Percentiles rank a stretch among this genome's conserved stretches.
Evolutionary conservation across 257 asterid genomes (phyloP).

Genomic region (Lantana camara): DNA sequence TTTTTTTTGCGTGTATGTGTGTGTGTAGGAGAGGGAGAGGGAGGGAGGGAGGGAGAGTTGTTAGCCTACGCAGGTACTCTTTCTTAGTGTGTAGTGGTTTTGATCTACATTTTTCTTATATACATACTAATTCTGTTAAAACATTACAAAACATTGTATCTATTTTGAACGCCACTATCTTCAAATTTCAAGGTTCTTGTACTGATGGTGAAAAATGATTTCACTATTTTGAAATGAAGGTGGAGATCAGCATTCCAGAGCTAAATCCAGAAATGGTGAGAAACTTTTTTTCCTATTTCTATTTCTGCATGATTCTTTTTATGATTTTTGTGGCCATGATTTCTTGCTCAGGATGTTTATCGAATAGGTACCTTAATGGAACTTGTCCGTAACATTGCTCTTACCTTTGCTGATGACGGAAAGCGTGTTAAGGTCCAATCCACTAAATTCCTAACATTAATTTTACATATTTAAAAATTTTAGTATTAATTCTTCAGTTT

Average conservation of each 20-base stretch:
- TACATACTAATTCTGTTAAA: not conserved
- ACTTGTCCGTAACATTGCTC: constrained; percentile 84
- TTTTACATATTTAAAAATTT: not conserved
- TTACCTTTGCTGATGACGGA: constrained; percentile 94
- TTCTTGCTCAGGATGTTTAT: constrained; percentile 90
- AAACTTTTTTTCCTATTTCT: not conserved
- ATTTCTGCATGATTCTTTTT: constrained; percentile 9
- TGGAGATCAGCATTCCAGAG: constrained; percentile 93
- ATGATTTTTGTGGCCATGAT: constrained; percentile 34
- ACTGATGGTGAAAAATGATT: constrained; percentile 24
- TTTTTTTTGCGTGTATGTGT: not conserved
- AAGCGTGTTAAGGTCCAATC: constrained; percentile 77
- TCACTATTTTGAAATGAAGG: constrained; percentile 49
- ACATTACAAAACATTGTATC: not conserved
- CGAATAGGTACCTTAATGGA: constrained; percentile 99
- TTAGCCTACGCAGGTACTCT: not conserved
- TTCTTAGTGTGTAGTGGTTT: no score
- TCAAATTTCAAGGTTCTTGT: constrained; percentile 21
- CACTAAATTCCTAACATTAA: constrained; percentile 11
- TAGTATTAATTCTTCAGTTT: constrained; percentile 24
- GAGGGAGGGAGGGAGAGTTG: not conserved
- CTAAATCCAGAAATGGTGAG: constrained; percentile 96
- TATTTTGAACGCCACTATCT: constrained; percentile 8
- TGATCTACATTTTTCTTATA: not conserved
- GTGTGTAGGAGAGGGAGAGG: not conserved